Conservation (phyloP, 1,284 basidiomycete genomes). For the Melanopsichium pennsylvanicum region DNA sequence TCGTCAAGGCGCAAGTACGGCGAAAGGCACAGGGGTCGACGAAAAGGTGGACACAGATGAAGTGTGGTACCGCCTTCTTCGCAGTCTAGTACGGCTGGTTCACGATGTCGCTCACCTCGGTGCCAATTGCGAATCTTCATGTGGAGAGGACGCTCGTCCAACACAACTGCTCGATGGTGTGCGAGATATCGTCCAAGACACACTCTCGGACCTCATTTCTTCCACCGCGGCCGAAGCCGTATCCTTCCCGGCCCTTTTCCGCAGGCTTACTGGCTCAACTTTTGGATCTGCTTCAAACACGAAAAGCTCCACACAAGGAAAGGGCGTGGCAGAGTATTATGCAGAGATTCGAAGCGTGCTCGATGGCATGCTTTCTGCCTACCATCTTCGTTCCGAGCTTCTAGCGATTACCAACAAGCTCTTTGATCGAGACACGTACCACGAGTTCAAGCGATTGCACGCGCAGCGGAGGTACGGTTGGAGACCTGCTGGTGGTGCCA, state of each 20-base stretch:
- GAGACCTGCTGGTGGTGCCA: slow-evolving; percentile 35
- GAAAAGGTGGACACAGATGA: slow-evolving; percentile 79
- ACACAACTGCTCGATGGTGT: slow-evolving; percentile 24
- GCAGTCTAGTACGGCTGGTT: slow-evolving; percentile 80
- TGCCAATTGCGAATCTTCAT: neutral
- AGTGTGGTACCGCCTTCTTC: slow-evolving; percentile 86
- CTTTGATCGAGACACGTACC: slow-evolving; percentile 82
- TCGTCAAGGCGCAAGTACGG: neutral
- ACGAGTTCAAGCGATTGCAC: slow-evolving; percentile 71
- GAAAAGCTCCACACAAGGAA: slow-evolving; percentile 24
- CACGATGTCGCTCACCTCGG: slow-evolving; percentile 68
- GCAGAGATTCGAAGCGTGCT: slow-evolving; percentile 89
- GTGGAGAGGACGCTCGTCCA: neutral
- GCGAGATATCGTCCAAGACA: slow-evolving; percentile 79
- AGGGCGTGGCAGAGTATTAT: slow-evolving; percentile 69
- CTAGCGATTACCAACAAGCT: slow-evolving; percentile 85
- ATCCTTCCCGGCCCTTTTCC: slow-evolving; percentile 90
- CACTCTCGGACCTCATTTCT: slow-evolving; percentile 83
- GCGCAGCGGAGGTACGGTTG: slow-evolving; percentile 66
- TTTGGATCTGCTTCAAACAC: slow-evolving; percentile 69
- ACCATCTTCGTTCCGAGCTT: slow-evolving; percentile 88
- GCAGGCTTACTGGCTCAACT: slow-evolving; percentile 72
- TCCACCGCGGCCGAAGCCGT: slow-evolving; percentile 81
- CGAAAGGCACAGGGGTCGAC: slow-evolving; percentile 59
- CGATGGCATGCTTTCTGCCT: slow-evolving; percentile 91